Evolutionary conservation across 2,329 filamentous ascomycete genomes (phyloP), one percentile per base, ranked within the genome.

Genomic region (Alternaria triticina): DNA sequence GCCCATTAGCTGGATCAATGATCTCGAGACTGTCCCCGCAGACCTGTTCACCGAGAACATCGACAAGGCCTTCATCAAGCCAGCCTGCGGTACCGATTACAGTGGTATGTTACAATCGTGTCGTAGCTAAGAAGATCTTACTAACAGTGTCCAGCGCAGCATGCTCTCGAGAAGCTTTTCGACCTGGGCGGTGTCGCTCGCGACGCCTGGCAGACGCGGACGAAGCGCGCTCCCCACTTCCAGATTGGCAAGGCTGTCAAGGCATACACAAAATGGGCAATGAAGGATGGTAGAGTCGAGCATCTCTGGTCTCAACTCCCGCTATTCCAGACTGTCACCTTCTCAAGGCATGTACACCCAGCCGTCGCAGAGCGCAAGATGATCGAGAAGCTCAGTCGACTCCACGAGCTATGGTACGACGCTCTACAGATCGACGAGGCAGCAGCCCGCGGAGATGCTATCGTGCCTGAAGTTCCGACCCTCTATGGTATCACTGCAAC

Each of bases 401-500:
- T 87, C 10, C 81, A 82, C 10, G 63, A 73, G 3, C 77, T 74
- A 8, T 86, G 85, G 77, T 75, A 78, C 27, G 73, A 78, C 6
- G 78, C 77, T 6, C 74, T 83, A 22, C 67, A 71, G 20, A 71
- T 74, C 8, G 63, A 61, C 23, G 65, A 50, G 11, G 60, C 58
- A 13, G 59, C 66, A 46, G 49, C 54, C 17, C 59, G 43, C 11
- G 56, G 40, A 17, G 58, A 57, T 10, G 47, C 62, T 2, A 59
- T 56, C 12, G 58, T 66, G 3, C 69, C 71, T 6, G 71, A 74
- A 22, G 60, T 74, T 23, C 86, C 87, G 0, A 85, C 86, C 1
- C 75, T 89, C 4, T 85, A 86, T 51, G 87, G 84, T 2, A 79
- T 88, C 47, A 76, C 88, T n/a, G 80, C 86, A 7, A 85, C 82